A percentile compares a stretch with the other conserved stretches of the same genome.
Evolutionary conservation across 345 rosid species (phyloP).

Genomic region (Reutealis trisperma): DNA sequence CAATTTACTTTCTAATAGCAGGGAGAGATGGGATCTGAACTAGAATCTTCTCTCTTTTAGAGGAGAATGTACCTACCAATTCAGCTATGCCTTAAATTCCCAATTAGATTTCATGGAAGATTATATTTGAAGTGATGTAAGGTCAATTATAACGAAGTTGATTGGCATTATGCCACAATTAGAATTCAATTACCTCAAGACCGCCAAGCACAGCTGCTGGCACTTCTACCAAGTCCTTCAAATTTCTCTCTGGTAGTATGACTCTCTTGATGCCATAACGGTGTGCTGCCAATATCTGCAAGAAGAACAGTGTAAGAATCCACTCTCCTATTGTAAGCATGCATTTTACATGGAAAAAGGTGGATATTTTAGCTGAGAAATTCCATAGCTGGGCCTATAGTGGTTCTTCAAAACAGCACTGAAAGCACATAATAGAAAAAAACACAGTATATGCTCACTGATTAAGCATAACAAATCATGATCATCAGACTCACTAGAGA

Average conservation of each 20-base stretch:
- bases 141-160: not conserved
- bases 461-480: not conserved
- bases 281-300: conserved; percentile 95
- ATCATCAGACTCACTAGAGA: not conserved
- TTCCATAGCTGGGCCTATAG: not conserved
- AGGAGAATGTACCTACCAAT: not conserved
- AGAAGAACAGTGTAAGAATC: conserved; percentile 1
- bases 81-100: not conserved
- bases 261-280: conserved; percentile 89
- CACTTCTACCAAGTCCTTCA: conserved; percentile 94
- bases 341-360: not conserved
- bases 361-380: not conserved
- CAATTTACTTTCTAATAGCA: not conserved
- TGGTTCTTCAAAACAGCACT: not conserved
- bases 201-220: conserved; percentile 78
- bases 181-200: conserved; percentile 65
- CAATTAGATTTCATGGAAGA: not conserved
- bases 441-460: not conserved
- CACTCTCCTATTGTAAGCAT: not conserved
- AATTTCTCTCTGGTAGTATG: conserved; percentile 89
- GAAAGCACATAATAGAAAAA: not conserved
- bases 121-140: no score
- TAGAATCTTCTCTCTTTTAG: not conserved
- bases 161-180: not conserved
- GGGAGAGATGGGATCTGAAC: not conserved